A percentile compares a stretch with the other conserved stretches of the same genome.
phyloP scores from a whole-genome alignment of 2,329 filamentous ascomycete species.

The Tolypocladium inflatum region DNA sequence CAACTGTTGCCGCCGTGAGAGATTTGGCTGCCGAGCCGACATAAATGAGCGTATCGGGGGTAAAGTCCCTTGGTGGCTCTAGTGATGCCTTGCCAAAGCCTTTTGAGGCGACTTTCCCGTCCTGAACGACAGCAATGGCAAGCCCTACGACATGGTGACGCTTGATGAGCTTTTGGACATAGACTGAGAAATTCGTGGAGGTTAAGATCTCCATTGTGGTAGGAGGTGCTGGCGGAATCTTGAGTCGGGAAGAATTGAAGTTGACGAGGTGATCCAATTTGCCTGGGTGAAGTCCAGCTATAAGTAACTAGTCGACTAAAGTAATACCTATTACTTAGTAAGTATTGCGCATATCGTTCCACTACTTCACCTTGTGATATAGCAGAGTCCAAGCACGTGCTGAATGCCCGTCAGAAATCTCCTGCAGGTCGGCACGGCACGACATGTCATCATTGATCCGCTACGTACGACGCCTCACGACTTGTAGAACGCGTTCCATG shows the following conservation, averaged over 20 bases:
- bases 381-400: too few relatives aligned
- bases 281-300: too few relatives aligned
- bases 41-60: slow-evolving; percentile 15
- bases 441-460: too few relatives aligned
- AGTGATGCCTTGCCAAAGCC: slow-evolving; percentile 12
- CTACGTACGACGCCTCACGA: too few relatives aligned
- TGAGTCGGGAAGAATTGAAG: background rate
- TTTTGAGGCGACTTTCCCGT: slow-evolving; percentile 7
- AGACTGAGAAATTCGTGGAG: slow-evolving; percentile 6
- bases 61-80: slow-evolving; percentile 6
- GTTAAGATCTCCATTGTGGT: slow-evolving; percentile 8
- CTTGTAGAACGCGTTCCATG: too few relatives aligned
- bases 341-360: too few relatives aligned
- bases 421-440: too few relatives aligned
- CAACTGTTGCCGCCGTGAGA: slow-evolving; percentile 14
- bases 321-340: too few relatives aligned
- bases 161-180: slow-evolving; percentile 9
- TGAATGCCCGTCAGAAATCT: too few relatives aligned
- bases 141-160: slow-evolving; percentile 13
- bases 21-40: slow-evolving; percentile 15
- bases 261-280: background rate
- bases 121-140: slow-evolving; percentile 12
- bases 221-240: background rate
- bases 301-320: too few relatives aligned
- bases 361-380: too few relatives aligned